Base-by-base conservation (phyloP, 1,284 basidiomycete species). In the Pseudozyma flocculosa region DNA sequence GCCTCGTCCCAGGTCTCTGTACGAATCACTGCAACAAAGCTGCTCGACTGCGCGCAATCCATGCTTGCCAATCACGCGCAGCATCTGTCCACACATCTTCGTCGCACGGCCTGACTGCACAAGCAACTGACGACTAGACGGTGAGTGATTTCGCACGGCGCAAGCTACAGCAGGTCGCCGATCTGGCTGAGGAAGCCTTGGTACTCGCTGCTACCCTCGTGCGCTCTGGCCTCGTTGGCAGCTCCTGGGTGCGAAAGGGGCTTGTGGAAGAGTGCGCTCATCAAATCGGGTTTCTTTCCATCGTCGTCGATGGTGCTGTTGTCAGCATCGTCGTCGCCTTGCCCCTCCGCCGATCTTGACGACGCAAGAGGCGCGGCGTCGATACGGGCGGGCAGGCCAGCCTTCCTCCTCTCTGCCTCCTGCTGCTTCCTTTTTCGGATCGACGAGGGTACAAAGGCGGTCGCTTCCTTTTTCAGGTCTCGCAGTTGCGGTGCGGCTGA, bases 401-500 rank as follows among this genome's bases (percentile, higher is more conserved):
- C 61, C 21, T 66, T 52, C 29, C 49, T 53, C 21, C 68, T 45
- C 13, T 61, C 53, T 43, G 68, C 65, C 39, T 66, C 51, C 26
- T 66, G 60, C 39, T 62, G 58, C 23, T 56, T 50, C 38, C 68
- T 71, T 43, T 67, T 71, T 15, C 72, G 62, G 24, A 76, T 52
- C 3, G 70, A 59, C 4, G 72, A 48, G 4, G 76, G 76, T 1
- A 78, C 67, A 39, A 78, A 78, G 2, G 63, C 53, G 5, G 74
- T 73, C 1, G 72, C 56, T 37, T 76, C 74, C 22, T 68, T 70
- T 48, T 70, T 71, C 19, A 76, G 50, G 48, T 76, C 68, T 19
- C 76, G 76, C 38, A 78, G 48, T 43, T 75, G 68, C 2, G 76
- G 76, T 26, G 61, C 65, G 14, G 75, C 70, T 13, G 63, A 66